phyloP scores from a whole-genome alignment of 2,329 filamentous ascomycete species.

The Fusarium duplospermum region DNA sequence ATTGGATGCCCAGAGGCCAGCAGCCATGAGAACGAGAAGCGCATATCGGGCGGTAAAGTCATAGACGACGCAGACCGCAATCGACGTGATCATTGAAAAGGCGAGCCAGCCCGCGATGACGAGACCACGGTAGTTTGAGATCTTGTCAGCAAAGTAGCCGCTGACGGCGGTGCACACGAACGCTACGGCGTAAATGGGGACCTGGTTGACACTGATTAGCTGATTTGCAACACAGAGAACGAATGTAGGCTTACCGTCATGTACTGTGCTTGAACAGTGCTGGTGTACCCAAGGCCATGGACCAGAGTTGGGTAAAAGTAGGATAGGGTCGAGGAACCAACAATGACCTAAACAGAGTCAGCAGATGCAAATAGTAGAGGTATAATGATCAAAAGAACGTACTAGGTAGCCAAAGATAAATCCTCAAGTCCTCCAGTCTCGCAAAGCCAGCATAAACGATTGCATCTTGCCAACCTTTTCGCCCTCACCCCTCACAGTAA shows the following conservation, averaged over 20 bases:
- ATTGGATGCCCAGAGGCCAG: slow-evolving; percentile 66
- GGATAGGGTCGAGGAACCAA: slow-evolving; percentile 46
- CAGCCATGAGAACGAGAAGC: slow-evolving; percentile 66
- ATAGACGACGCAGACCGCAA: slow-evolving; percentile 61
- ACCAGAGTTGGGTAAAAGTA: slow-evolving; percentile 52
- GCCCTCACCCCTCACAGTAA: slow-evolving; percentile 72
- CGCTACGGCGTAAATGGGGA: slow-evolving; percentile 65
- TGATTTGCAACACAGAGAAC: background rate
- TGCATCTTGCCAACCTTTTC: slow-evolving; percentile 46
- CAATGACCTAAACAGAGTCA: slow-evolving; percentile 39
- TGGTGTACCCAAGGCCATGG: slow-evolving; percentile 47
- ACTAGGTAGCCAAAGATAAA: slow-evolving; percentile 41
- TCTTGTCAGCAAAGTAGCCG: slow-evolving; percentile 52
- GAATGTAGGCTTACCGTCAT: slow-evolving; percentile 29
- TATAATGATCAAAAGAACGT: background rate
- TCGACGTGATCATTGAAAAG: slow-evolving; percentile 31
- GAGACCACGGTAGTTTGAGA: background rate
- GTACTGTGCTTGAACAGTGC: slow-evolving; percentile 45
- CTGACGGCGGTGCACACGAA: slow-evolving; percentile 62
- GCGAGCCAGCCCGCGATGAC: background rate
- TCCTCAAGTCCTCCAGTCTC: slow-evolving; percentile 31
- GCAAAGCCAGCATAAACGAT: slow-evolving; percentile 22
- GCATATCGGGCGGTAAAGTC: slow-evolving; percentile 64
- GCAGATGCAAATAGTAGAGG: background rate
- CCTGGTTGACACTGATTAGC: background rate